Conservation (phyloP, 371 early-diverging fungal species). For the Lichtheimia ramosa region DNA sequence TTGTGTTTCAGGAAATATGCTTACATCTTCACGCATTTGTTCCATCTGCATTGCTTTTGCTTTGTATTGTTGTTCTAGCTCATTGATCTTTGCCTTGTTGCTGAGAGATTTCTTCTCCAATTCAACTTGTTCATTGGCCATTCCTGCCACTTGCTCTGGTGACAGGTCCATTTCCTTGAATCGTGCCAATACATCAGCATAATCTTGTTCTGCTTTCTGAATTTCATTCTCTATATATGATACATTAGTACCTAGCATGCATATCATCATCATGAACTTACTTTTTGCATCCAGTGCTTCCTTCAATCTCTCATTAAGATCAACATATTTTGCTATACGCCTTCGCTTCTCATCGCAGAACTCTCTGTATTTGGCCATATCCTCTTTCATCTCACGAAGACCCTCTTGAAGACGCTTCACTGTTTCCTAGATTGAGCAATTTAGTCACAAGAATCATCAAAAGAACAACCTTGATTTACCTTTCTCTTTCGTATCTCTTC, state of each 20-base stretch:
- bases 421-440: not conserved
- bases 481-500: not conserved
- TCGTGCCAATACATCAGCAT: not conserved
- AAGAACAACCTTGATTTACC: too few relatives aligned
- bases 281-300: not conserved
- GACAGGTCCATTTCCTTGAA: not conserved
- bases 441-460: too few relatives aligned
- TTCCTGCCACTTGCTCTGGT: not conserved
- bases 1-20: too few relatives aligned
- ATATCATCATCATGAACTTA: not conserved
- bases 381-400: constrained; percentile 27
- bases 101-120: not conserved
- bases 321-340: constrained; percentile 7
- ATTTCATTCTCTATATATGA: not conserved
- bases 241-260: too few relatives aligned
- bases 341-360: constrained; percentile 8
- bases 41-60: not conserved
- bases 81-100: not conserved
- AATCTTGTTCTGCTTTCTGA: not conserved
- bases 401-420: constrained; percentile 41
- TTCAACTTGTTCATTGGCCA: not conserved
- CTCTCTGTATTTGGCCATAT: constrained; percentile 26
- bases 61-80: not conserved
- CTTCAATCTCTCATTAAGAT: constrained; percentile 9
- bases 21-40: too few relatives aligned